These are phyloP conservation scores for Phaeophleospora eucalypticola DNA, from an alignment of 2,329 filamentous ascomycete genomes.

Conservation along the genomic window DNA sequence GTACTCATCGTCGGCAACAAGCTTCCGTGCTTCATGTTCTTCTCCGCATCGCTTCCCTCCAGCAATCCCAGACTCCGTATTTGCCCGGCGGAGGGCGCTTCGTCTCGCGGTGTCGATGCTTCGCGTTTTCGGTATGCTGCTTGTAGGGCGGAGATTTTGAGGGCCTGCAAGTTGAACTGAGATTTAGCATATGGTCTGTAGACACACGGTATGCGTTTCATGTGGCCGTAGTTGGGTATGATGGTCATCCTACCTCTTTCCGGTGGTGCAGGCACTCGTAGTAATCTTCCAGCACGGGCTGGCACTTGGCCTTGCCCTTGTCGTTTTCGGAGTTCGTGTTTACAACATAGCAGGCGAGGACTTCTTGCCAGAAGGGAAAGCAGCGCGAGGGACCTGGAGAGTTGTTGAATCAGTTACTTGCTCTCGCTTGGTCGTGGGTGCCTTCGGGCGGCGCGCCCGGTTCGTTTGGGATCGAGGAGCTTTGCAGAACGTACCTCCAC, in stretches of 20 bases:
- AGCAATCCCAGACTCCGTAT: constrained; percentile 83
- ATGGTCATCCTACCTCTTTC: constrained; percentile 97
- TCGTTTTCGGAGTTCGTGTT: constrained; percentile 78
- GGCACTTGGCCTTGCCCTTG: constrained; percentile 82
- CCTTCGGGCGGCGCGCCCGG: neutral
- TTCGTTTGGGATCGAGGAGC: neutral
- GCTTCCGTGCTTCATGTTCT: constrained; percentile 44
- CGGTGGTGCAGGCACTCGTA: constrained; percentile 98
- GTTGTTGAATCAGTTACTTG: constrained; percentile 3
- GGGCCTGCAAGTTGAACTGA: too few species aligned
- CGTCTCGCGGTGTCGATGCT: constrained; percentile 69
- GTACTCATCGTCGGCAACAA: constrained; percentile 36
- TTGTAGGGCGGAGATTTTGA: constrained; percentile 74
- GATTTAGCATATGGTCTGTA: too few species aligned
- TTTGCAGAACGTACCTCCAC: constrained; percentile 60
- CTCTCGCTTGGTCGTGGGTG: too few species aligned
- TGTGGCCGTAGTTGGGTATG: neutral
- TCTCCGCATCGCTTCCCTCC: constrained; percentile 72
- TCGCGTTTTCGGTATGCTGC: constrained; percentile 78
- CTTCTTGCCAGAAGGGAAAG: constrained; percentile 99
- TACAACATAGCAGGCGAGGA: constrained; percentile 95
- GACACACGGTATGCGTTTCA: neutral
- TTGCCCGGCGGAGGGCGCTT: constrained; percentile 75
- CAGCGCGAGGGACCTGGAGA: constrained; percentile 67
- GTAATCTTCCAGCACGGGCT: constrained; percentile 85